These are phyloP conservation scores for Cercis canadensis DNA, from an alignment of 306 rosid genomes.

Conservation along the genomic window DNA sequence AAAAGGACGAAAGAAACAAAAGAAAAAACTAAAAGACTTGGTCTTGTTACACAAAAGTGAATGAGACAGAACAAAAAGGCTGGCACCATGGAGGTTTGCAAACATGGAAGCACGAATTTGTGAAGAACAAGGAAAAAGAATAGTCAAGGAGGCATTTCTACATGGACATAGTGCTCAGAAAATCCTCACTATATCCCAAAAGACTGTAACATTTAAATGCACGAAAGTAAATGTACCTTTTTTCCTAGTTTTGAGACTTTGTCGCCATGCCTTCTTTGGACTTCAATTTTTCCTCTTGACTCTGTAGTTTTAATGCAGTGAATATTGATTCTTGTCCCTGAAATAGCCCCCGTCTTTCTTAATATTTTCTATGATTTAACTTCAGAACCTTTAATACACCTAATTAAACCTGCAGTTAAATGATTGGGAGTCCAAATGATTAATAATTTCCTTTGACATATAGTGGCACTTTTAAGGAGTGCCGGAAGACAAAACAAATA, in stretches of 20 bases:
- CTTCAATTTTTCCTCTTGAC: background rate
- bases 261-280: constrained; percentile 17
- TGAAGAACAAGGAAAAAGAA: constrained; percentile 30
- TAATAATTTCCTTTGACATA: constrained; percentile 49
- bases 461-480: constrained; percentile 42
- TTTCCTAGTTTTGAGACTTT: constrained; percentile 15
- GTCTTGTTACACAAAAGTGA: constrained; percentile 29
- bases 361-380: constrained; percentile 19
- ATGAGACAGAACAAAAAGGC: constrained; percentile 30
- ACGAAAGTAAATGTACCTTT: constrained; percentile 29
- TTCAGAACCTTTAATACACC: constrained; percentile 29
- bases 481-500: constrained; percentile 44
- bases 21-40: constrained; percentile 9
- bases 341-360: background rate
- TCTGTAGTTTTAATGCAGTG: constrained; percentile 22
- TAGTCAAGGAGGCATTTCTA: constrained; percentile 13
- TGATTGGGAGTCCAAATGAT: constrained; percentile 42
- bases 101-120: constrained; percentile 33
- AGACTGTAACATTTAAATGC: constrained; percentile 1
- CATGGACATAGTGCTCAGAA: constrained; percentile 14
- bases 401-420: constrained; percentile 40
- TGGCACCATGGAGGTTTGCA: constrained; percentile 28
- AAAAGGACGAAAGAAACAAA: constrained; percentile 25
- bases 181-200: background rate
- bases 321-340: background rate